Evolutionary conservation across 73 alveolate species (phyloP).

Genomic region (Blepharisma stoltei): DNA sequence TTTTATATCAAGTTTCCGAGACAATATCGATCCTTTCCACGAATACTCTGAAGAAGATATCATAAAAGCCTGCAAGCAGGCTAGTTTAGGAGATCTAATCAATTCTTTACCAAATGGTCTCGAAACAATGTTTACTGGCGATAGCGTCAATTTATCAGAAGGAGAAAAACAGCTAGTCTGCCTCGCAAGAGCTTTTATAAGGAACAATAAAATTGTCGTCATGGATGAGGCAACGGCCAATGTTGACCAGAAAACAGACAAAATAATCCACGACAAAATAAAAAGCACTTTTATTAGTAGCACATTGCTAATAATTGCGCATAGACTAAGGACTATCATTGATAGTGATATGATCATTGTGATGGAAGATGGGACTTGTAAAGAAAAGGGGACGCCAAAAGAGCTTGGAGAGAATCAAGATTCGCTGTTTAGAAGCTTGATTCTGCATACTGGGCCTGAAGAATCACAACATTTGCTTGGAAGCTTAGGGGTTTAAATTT

Average conservation of each 20-base stretch:
- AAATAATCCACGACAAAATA: conserved; percentile 43
- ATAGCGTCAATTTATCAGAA: conserved; percentile 41
- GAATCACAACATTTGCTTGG: background rate
- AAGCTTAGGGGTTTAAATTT: background rate
- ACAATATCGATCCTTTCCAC: conserved; percentile 74
- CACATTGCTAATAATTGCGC: conserved; percentile 63
- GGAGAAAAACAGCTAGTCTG: conserved; percentile 62
- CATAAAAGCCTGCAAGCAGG: conserved; percentile 32
- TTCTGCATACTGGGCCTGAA: conserved; percentile 16
- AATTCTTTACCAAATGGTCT: conserved; percentile 27
- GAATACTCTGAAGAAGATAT: conserved; percentile 34
- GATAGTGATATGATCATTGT: conserved; percentile 30
- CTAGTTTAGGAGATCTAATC: conserved; percentile 1
- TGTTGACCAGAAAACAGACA: conserved; percentile 58
- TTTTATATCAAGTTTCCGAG: conserved; percentile 65
- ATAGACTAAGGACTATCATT: conserved; percentile 17
- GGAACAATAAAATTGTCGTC: conserved; percentile 41
- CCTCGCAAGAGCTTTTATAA: conserved; percentile 56
- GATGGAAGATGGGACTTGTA: background rate
- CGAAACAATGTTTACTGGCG: conserved; percentile 33
- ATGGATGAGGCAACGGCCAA: conserved; percentile 72
- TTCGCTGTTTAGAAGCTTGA: background rate
- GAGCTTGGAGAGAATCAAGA: background rate
- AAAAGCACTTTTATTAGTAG: conserved; percentile 37
- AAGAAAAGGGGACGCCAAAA: background rate